Percentiles rank a stretch among this genome's conserved stretches.
phyloP scores from a whole-genome alignment of 164 flowering plant species.

The Dillenia turbinata region DNA sequence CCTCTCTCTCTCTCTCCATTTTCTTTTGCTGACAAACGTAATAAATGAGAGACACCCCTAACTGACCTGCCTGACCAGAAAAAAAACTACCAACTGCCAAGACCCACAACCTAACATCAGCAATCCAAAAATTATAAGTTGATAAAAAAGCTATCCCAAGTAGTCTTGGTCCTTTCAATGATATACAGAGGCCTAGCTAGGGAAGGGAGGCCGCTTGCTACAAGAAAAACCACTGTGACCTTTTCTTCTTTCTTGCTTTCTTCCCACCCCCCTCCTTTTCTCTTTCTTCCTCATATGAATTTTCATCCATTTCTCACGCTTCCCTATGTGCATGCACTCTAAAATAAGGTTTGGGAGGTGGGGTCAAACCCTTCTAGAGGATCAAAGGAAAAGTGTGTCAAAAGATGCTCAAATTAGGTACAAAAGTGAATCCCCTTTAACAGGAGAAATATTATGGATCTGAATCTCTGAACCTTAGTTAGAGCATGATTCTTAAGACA shows the following conservation, averaged over 20 bases:
- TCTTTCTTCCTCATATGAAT: too few relatives aligned
- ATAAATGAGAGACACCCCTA: constrained; percentile 10
- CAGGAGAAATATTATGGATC: too few relatives aligned
- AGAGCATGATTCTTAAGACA: background rate
- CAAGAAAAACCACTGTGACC: background rate
- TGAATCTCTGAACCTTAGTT: background rate
- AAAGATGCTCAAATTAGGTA: background rate
- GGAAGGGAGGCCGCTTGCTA: background rate
- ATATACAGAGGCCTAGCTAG: too few relatives aligned
- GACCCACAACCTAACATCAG: constrained; percentile 12
- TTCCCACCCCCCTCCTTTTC: background rate
- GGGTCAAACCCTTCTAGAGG: constrained; percentile 6
- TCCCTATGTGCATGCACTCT: constrained; percentile 2
- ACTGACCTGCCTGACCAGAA: constrained; percentile 24
- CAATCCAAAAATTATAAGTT: background rate
- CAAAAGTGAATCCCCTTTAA: background rate
- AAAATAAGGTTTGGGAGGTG: too few relatives aligned
- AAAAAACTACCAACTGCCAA: constrained; percentile 39
- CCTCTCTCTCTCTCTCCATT: background rate
- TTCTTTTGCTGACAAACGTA: background rate
- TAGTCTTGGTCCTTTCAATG: background rate
- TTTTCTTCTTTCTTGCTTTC: too few relatives aligned
- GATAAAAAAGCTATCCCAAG: background rate
- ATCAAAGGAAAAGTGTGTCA: background rate
- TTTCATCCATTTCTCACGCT: background rate